Evolutionary conservation across 2,329 filamentous ascomycete species (phyloP).

Genomic region (Apiospora kogelbergensis): DNA sequence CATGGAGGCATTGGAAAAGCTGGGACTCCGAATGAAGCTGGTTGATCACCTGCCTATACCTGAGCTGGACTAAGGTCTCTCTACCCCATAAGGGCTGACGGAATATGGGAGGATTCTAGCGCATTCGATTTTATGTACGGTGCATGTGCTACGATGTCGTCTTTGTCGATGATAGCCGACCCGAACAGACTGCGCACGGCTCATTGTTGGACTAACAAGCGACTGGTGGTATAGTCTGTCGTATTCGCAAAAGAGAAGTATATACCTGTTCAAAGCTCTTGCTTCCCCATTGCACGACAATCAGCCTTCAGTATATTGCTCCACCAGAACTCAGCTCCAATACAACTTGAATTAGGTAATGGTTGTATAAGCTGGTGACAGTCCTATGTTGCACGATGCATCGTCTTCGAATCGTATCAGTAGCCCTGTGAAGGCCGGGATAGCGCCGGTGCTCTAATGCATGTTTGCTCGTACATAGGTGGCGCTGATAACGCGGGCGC

Average conservation of each 20-base stretch:
- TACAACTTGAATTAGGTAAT: background rate
- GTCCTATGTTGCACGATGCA: background rate
- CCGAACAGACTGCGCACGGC: background rate
- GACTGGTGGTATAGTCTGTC: background rate
- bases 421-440: background rate
- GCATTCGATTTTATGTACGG: background rate
- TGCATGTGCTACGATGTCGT: background rate
- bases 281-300: background rate
- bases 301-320: background rate
- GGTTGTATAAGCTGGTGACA: background rate
- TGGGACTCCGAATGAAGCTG: conserved; percentile 70
- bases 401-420: background rate
- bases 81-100: background rate
- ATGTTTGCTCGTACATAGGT: background rate
- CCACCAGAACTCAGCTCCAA: background rate
- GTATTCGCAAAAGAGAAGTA: background rate
- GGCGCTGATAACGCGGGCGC: background rate
- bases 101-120: conserved; percentile 9
- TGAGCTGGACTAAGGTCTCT: conserved; percentile 48
- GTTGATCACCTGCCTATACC: conserved; percentile 76
- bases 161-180: background rate
- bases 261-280: background rate
- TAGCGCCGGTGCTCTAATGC: background rate
- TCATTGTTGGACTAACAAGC: background rate
- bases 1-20: conserved; percentile 62